phyloP scores from a whole-genome alignment of 2,329 filamentous ascomycete genomes.

The Botryotinia convoluta region DNA sequence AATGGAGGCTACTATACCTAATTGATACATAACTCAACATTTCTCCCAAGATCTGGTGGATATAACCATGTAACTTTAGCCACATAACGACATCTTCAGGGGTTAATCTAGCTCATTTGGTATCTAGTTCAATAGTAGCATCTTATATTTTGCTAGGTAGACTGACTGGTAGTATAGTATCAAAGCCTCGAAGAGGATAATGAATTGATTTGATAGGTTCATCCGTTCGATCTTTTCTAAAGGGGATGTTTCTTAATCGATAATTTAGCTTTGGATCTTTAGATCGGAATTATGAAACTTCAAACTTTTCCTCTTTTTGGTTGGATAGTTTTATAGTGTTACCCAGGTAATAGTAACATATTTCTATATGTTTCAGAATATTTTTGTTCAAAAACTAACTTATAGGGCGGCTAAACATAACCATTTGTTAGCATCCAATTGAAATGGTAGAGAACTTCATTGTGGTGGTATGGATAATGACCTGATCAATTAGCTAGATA shows the following conservation, averaged over 20 bases:
- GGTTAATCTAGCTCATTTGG: not conserved
- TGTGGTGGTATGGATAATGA: not conserved
- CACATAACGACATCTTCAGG: constrained; percentile 9
- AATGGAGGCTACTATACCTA: not conserved
- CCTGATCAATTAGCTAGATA: not conserved
- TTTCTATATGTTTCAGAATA: not conserved
- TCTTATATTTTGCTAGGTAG: not conserved
- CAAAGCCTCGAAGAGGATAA: not conserved
- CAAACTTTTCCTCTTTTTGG: not conserved
- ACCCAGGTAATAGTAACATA: not conserved
- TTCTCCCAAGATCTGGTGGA: constrained; percentile 6
- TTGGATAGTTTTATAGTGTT: not conserved
- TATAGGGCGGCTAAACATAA: not conserved
- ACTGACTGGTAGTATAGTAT: not conserved
- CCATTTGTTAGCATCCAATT: not conserved
- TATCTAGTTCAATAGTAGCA: not conserved
- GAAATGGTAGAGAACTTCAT: not conserved
- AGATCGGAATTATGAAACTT: not conserved
- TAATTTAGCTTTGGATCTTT: not conserved
- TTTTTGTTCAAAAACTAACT: no score
- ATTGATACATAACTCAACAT: not conserved
- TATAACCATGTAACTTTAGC: not conserved
- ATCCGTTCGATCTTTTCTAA: no score
- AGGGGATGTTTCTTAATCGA: not conserved
- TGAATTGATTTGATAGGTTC: not conserved